Evolutionary conservation across 371 early-diverging fungal genomes (phyloP).

Genomic region (Mortierella sp.): DNA sequence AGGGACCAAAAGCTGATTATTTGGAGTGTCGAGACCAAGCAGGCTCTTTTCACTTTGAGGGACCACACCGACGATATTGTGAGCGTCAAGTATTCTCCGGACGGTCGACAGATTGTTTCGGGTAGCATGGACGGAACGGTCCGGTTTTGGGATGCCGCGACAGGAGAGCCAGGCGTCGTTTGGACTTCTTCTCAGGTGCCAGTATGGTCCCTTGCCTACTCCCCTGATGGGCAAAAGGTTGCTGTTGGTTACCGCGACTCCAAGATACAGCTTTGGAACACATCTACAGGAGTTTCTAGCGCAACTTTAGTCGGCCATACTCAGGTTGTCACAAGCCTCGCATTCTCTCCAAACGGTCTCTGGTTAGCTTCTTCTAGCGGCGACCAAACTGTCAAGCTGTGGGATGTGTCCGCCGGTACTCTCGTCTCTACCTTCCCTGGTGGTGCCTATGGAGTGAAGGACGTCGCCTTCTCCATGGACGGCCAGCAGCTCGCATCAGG

Average conservation of each 20-base stretch:
- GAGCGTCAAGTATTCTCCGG: background rate
- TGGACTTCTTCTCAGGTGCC: background rate
- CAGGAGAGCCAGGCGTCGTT: background rate
- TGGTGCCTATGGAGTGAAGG: background rate
- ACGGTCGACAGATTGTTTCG: background rate
- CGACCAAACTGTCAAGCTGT: background rate
- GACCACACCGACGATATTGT: background rate
- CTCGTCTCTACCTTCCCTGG: background rate
- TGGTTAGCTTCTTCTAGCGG: background rate
- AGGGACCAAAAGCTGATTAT: background rate
- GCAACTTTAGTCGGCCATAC: background rate
- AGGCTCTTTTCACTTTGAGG: background rate
- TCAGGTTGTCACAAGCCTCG: background rate
- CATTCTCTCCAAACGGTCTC: background rate
- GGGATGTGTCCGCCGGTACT: background rate
- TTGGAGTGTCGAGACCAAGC: background rate
- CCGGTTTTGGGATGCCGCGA: background rate
- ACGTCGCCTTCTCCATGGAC: too few species aligned
- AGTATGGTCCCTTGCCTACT: background rate
- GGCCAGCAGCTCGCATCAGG: background rate
- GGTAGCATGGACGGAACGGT: background rate
- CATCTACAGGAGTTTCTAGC: background rate
- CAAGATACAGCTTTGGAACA: slow-evolving; percentile 1
- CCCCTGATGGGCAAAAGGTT: background rate
- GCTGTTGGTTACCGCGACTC: background rate